Base-by-base conservation (phyloP, 2,329 filamentous ascomycete species). In the Fusarium decemcellulare region DNA sequence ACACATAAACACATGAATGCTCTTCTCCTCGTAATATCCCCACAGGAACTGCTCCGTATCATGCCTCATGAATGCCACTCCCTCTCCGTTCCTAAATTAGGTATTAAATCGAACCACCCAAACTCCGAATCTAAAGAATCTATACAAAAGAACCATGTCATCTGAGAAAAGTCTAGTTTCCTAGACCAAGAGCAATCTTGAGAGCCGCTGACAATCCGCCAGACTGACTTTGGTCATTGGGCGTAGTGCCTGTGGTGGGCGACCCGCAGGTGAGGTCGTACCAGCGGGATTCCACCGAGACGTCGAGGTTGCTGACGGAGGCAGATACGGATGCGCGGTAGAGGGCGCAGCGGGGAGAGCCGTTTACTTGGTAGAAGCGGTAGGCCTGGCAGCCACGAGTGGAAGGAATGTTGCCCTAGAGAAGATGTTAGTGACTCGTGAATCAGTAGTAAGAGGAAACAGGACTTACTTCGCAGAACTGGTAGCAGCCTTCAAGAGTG, bases 401-500 rank as follows among this genome's bases (percentile, higher is more conserved):
- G 16, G 70, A 65, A 8, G 74, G 73, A 66, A 76, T 76, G 56
- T 74, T 72, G 65, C 75, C 78, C 78, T 81, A 56, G 46, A 43
- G 16, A 34, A n/a, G 14, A 18, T 8, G 50, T 59, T 39, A 61
- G 58, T 27, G 30, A 4, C 56, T 12, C 18, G 12, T 55, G 7
- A 5, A 14, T 10, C 11, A 32, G 29, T 2, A 34, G 48, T 18
- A 6, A 18, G 15, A 29, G 34, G 16, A 8, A 15, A 5, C 15
- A 44, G 11, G 8, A 71, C 73, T 77, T 70, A 79, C 82, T 53
- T 69, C 67, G 67, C 82, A 84, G 73, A 83, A 81, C 63, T 82
- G 76, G 72, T 77, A 84, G 74, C 82, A 84, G 3, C 80, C 81
- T 61, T 79, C 72, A 8, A 81, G 72, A 3, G 79, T 81, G 27